These are phyloP conservation scores for Fusarium nematophilum DNA, from an alignment of 2,329 filamentous ascomycete species.

Conservation along the genomic window DNA sequence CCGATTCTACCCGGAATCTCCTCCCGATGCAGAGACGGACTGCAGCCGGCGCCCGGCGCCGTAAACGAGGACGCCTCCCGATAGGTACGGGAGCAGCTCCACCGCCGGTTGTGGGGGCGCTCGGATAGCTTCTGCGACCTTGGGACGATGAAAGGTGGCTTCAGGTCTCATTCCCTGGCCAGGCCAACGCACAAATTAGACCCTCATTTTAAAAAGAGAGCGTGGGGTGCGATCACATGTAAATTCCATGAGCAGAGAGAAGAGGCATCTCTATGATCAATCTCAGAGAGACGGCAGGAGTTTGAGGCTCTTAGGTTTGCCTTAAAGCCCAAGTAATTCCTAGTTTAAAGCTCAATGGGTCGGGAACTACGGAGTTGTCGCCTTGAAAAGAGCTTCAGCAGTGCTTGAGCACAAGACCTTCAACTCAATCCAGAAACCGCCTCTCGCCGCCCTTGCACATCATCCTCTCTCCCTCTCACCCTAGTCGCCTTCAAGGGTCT, in stretches of 20 bases:
- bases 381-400: background rate
- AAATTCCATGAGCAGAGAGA: conserved; percentile 14
- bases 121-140: conserved; percentile 31
- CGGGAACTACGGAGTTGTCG: too few species aligned
- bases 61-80: conserved; percentile 40
- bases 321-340: too few species aligned
- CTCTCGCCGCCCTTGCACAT: background rate
- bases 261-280: conserved; percentile 11
- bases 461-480: background rate
- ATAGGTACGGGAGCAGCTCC: conserved; percentile 40
- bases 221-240: conserved; percentile 38
- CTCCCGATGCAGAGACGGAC: conserved; percentile 29
- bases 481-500: conserved; percentile 27
- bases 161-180: conserved; percentile 23
- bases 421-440: conserved; percentile 4
- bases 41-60: conserved; percentile 39
- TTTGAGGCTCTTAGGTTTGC: too few species aligned
- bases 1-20: conserved; percentile 37
- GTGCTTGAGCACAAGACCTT: conserved; percentile 7
- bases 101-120: conserved; percentile 38
- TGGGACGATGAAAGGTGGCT: conserved; percentile 17
- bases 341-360: too few species aligned
- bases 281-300: conserved; percentile 9
- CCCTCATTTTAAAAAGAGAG: conserved; percentile 20
- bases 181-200: conserved; percentile 14